Conservation (phyloP, 2,329 filamentous ascomycete genomes). For the Alternaria novae-zelandiae region DNA sequence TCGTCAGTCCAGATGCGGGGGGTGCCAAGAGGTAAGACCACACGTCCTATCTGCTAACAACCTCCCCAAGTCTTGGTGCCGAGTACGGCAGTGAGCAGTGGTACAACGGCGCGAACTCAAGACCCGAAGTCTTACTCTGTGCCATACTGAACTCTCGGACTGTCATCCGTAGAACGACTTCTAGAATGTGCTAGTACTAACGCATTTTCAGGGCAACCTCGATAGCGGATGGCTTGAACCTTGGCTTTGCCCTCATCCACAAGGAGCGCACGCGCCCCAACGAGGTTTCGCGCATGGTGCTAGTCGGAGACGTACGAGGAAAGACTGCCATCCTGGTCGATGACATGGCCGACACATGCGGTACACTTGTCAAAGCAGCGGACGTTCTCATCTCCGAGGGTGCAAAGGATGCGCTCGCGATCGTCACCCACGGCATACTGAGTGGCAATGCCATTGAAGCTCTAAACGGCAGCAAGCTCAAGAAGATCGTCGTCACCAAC, state of each 20-base stretch:
- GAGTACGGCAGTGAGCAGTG: background rate
- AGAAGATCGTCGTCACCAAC: constrained; percentile 87
- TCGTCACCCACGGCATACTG: constrained; percentile 93
- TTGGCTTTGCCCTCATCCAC: constrained; percentile 92
- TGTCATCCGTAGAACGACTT: background rate
- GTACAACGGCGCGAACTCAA: background rate
- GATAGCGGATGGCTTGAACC: constrained; percentile 89
- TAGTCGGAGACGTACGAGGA: constrained; percentile 92
- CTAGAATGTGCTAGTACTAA: constrained; percentile 18
- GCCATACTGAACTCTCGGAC: background rate
- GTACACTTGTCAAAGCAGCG: constrained; percentile 86
- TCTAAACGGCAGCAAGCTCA: constrained; percentile 77
- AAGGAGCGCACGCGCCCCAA: constrained; percentile 93
- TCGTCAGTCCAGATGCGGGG: constrained; percentile 93
- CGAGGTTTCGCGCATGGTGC: constrained; percentile 89
- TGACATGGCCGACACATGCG: constrained; percentile 97
- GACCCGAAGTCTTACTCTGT: background rate
- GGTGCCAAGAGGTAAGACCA: constrained; percentile 78
- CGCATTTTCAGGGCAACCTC: constrained; percentile 71
- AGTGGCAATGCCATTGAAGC: constrained; percentile 87
- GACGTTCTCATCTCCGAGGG: constrained; percentile 81
- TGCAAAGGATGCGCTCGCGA: constrained; percentile 87
- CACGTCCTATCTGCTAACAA: background rate
- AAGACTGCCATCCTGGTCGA: constrained; percentile 96
- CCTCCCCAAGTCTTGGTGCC: background rate